These are phyloP conservation scores for Cryomyces minteri DNA, from an alignment of 495 filamentous ascomycete species.

Conservation along the genomic window DNA sequence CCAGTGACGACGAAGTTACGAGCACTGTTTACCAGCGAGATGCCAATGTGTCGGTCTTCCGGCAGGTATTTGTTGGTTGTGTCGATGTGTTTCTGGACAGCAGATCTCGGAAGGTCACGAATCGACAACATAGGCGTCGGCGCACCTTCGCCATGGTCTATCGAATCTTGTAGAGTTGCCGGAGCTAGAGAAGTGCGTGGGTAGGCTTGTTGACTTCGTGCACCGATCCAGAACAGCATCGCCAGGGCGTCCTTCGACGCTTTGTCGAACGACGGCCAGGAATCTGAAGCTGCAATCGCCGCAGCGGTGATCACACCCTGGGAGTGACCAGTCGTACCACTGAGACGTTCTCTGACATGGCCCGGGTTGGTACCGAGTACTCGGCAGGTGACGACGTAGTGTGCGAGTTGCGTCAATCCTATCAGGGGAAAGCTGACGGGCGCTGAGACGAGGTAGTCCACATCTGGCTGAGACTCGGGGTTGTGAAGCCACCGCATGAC, in stretches of 20 bases:
- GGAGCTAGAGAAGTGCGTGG: slow-evolving; percentile 89
- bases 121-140: slow-evolving; percentile 98
- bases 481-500: slow-evolving; percentile 82
- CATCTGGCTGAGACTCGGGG: slow-evolving; percentile 74
- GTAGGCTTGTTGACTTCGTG: slow-evolving; percentile 95
- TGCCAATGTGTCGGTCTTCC: slow-evolving; percentile 75
- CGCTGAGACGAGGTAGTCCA: slow-evolving; percentile 88
- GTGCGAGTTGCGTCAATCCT: slow-evolving; percentile 82
- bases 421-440: slow-evolving; percentile 96
- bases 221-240: slow-evolving; percentile 98
- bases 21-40: slow-evolving; percentile 91
- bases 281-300: slow-evolving; percentile 70
- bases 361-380: slow-evolving; percentile 74
- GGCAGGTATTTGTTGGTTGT: slow-evolving; percentile 92
- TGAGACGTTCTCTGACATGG: slow-evolving; percentile 59
- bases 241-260: slow-evolving; percentile 61
- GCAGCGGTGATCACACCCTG: slow-evolving; percentile 90
- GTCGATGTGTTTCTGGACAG: slow-evolving; percentile 88
- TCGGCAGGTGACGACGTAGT: slow-evolving; percentile 85
- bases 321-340: slow-evolving; percentile 88
- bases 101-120: slow-evolving; percentile 65
- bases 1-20: slow-evolving; percentile 95
- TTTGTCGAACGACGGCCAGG: slow-evolving; percentile 77
- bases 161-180: slow-evolving; percentile 76
- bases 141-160: slow-evolving; percentile 79